Conservation (phyloP, 306 rosid genomes). For the Cicer chorassanicum region DNA sequence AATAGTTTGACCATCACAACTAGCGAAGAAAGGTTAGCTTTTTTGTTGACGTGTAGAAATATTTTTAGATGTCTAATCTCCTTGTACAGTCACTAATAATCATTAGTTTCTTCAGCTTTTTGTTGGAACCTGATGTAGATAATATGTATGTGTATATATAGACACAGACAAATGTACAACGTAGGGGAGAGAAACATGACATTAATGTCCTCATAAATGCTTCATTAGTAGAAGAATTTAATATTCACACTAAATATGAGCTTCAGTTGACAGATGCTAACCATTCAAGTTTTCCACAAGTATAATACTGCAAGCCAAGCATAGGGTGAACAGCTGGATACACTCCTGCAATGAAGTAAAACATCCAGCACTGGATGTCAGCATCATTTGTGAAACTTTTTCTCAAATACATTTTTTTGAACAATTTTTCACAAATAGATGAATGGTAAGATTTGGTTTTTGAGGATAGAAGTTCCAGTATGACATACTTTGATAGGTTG, state of each 20-base stretch:
- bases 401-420: constrained; percentile 4
- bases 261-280: constrained; percentile 50
- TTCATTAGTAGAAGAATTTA: constrained; percentile 23
- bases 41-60: neutral
- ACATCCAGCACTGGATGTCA: constrained; percentile 35
- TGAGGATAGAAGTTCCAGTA: constrained; percentile 33
- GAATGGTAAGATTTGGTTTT: too few species aligned
- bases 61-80: neutral
- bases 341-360: constrained; percentile 59
- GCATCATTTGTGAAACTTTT: constrained; percentile 28
- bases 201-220: constrained; percentile 6
- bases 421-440: too few species aligned
- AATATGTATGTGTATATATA: constrained; percentile 23
- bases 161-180: neutral
- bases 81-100: too few species aligned
- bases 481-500: constrained; percentile 77
- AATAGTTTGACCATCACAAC: neutral
- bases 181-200: constrained; percentile 1
- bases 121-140: constrained; percentile 20
- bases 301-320: constrained; percentile 88
- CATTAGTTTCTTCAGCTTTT: constrained; percentile 11
- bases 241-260: constrained; percentile 30
- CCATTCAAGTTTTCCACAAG: constrained; percentile 97
- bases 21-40: neutral
- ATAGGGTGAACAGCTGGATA: constrained; percentile 84